Percentiles rank a stretch among this genome's conserved stretches.
Conservation (phyloP, 768 basidiomycete genomes). For the Tylopilus sp. region DNA sequence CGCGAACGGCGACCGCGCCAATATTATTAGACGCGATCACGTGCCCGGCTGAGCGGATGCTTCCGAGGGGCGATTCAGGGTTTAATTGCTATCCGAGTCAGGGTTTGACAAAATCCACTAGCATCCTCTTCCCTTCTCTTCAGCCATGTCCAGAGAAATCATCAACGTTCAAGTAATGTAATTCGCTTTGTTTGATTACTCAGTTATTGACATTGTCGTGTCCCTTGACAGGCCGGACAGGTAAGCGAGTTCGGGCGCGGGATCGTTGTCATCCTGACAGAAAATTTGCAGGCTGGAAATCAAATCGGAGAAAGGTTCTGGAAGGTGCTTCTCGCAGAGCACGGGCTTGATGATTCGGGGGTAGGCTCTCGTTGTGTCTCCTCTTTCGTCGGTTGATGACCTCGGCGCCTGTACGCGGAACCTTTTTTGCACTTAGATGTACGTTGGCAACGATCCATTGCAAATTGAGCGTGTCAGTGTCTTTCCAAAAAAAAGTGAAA, state of each 20-base stretch:
- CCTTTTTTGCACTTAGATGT: constrained; percentile 41
- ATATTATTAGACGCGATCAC: constrained; percentile 23
- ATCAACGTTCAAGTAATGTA: constrained; percentile 69
- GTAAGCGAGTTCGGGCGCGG: constrained; percentile 33
- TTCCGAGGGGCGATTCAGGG: constrained; percentile 13
- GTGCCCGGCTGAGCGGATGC: constrained; percentile 15
- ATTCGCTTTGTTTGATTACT: background rate
- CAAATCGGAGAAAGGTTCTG: constrained; percentile 87
- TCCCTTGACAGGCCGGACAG: constrained; percentile 58
- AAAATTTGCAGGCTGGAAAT: constrained; percentile 55
- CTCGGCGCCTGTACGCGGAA: constrained; percentile 8
- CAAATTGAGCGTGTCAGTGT: constrained; percentile 67
- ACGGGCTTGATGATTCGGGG: constrained; percentile 72
- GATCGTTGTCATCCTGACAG: constrained; percentile 15
- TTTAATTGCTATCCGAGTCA: constrained; percentile 6
- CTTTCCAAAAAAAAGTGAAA: background rate
- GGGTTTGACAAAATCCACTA: constrained; percentile 2
- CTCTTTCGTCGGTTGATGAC: constrained; percentile 15
- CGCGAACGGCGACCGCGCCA: no score
- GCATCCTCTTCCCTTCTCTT: constrained; percentile 14
- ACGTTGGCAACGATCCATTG: constrained; percentile 68
- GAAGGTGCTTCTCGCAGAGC: constrained; percentile 83
- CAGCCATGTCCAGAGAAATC: constrained; percentile 71
- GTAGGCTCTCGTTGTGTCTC: constrained; percentile 36
- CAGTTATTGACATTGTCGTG: constrained; percentile 8